Conservation (phyloP, 768 basidiomycete species). For the Agaricus blazei region DNA sequence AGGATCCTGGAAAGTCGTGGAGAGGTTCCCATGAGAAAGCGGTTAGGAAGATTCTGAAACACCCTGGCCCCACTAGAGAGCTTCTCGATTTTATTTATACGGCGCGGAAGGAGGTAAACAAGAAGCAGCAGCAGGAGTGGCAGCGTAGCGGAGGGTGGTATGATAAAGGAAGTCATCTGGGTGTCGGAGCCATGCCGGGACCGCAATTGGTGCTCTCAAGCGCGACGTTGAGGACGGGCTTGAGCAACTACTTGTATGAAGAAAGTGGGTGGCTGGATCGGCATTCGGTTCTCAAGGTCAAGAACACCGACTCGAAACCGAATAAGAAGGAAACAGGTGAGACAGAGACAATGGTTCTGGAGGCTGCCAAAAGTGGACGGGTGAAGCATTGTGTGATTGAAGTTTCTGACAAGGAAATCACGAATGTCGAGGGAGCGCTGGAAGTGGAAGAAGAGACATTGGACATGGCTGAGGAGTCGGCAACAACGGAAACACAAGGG, state of each 20-base stretch:
- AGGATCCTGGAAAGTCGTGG: constrained; percentile 32
- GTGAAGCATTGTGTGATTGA: constrained; percentile 54
- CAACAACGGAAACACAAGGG: constrained; percentile 5
- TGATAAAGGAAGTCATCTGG: constrained; percentile 12
- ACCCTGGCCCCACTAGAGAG: constrained; percentile 54
- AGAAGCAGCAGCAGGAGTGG: constrained; percentile 17
- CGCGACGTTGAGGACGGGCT: constrained; percentile 59
- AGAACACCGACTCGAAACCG: constrained; percentile 12
- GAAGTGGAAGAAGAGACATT: constrained; percentile 2
- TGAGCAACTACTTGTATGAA: constrained; percentile 47
- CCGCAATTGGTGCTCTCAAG: constrained; percentile 68
- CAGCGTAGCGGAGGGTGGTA: constrained; percentile 1
- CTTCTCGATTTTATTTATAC: constrained; percentile 56
- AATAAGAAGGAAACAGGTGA: constrained; percentile 7
- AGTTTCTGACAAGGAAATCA: constrained; percentile 49
- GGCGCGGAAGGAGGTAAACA: constrained; percentile 24
- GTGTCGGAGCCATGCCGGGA: constrained; percentile 17
- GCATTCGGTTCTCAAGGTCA: constrained; percentile 35
- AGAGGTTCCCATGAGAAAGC: constrained; percentile 30
- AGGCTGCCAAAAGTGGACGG: constrained; percentile 8
- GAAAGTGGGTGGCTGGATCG: constrained; percentile 57
- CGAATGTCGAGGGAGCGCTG: constrained; percentile 50
- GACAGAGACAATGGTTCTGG: constrained; percentile 10
- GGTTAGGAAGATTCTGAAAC: constrained; percentile 38
- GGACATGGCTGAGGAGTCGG: constrained; percentile 6